Percentiles rank a stretch among this genome's conserved stretches.
Conservation (phyloP, 306 rosid genomes). For the Cicer bijugum region DNA sequence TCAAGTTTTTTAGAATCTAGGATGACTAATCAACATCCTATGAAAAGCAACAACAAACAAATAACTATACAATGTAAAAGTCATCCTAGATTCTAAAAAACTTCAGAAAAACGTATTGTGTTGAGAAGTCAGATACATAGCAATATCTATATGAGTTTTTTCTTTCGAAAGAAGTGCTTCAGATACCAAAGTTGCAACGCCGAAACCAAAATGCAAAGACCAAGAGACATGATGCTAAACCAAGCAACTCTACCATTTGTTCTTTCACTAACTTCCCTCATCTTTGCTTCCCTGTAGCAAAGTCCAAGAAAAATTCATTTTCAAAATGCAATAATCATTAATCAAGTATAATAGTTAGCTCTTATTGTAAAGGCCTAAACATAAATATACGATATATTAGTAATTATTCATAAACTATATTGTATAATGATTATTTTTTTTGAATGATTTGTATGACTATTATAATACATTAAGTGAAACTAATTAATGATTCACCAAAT, state of each 20-base stretch:
- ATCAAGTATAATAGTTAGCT: conserved; percentile 18
- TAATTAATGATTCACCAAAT: neutral
- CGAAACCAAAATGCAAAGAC: conserved; percentile 53
- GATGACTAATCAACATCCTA: too few species aligned
- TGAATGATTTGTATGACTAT: too few species aligned
- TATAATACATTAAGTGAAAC: neutral
- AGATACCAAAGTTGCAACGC: conserved; percentile 52
- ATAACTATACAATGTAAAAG: too few species aligned
- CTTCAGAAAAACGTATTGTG: neutral
- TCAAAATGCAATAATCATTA: conserved; percentile 1
- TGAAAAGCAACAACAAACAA: too few species aligned
- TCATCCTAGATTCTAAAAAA: neutral
- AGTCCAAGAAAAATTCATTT: conserved; percentile 27
- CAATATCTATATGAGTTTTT: conserved; percentile 63
- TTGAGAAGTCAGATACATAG: neutral
- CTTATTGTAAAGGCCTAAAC: neutral
- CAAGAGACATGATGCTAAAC: conserved; percentile 56
- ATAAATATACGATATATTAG: neutral
- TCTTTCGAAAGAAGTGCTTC: conserved; percentile 54
- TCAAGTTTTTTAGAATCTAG: too few species aligned
- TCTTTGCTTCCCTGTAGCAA: conserved; percentile 55
- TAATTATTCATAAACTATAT: too few species aligned
- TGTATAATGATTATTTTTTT: too few species aligned
- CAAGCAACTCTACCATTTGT: conserved; percentile 59
- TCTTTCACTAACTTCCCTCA: conserved; percentile 59